Base-by-base conservation (phyloP, 2,329 filamentous ascomycete genomes). In the Colletotrichum lentis region DNA sequence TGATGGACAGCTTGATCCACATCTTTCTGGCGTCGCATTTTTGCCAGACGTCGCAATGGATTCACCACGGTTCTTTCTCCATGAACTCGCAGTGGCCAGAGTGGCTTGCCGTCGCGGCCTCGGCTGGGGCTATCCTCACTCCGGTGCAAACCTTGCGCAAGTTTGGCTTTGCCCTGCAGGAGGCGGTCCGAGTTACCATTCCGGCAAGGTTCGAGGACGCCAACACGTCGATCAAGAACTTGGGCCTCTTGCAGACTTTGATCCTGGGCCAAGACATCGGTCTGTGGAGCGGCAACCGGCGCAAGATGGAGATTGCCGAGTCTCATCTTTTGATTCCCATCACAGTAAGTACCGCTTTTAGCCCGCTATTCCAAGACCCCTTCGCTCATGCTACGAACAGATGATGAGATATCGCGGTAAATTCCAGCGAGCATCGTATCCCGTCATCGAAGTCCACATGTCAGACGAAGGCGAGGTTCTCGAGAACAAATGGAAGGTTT, bases 401-500 rank as follows among this genome's bases (percentile, higher is more conserved):
- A 85, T 86, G 82, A 84, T 86, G 80, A 80, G 84, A 31, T 84
- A 84, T 70, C 79, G 81, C n/a, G 84, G 87, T 22, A 84, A 85
- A 59, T 90, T 91, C 73, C 84, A 87, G 64, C 80, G 84, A 24
- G 84, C 83, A 16, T 80, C 80, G 3, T 89, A 87, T 73, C 81
- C 83, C 2, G 75, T 79, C 2, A 82, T 90, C 16, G 74, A 79
- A 0, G 83, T 88, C 1, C 74, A 78, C n/a, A 73, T 82, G 0
- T 82, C 84, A 1, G 89, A 91, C 63, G 80, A 85, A 24, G 87
- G 85, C 1, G 76, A 85, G 20, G 78, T 78, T 2, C 77, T 93
- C 0, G 84, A 91, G 65, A 78, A 81, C 3, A 92, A 91, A 72
- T 93, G 90, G 90, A 82, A 79, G 63, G 77, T 78, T 27, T 93